Percentiles rank a stretch among this genome's conserved stretches.
Evolutionary conservation across 495 filamentous ascomycete genomes (phyloP).

Genomic region (Aspergillus nidulans): DNA sequence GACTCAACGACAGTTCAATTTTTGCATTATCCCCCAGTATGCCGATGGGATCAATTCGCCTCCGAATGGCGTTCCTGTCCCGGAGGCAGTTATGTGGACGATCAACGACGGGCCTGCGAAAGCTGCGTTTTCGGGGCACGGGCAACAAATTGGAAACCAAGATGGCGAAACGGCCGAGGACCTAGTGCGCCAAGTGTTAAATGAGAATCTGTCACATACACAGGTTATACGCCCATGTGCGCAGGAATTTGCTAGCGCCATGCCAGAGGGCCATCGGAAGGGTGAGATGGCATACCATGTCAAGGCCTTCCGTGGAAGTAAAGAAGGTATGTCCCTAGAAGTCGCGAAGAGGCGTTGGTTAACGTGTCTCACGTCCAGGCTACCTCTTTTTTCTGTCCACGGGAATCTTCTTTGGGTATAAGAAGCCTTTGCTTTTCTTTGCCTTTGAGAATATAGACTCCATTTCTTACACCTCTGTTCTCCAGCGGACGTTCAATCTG

Average conservation of each 20-base stretch:
- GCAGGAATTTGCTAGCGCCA: constrained; percentile 70
- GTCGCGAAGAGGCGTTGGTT: neutral
- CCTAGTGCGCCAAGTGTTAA: constrained; percentile 60
- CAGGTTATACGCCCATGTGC: constrained; percentile 65
- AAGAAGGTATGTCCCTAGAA: constrained; percentile 72
- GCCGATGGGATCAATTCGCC: constrained; percentile 51
- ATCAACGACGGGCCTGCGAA: constrained; percentile 70
- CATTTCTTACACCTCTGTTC: constrained; percentile 82
- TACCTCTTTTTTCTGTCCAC: constrained; percentile 84
- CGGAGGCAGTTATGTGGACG: constrained; percentile 82
- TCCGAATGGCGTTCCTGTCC: constrained; percentile 28
- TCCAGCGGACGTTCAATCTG: constrained; percentile 93
- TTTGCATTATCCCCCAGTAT: constrained; percentile 70
- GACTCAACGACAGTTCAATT: constrained; percentile 80
- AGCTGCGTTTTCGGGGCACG: constrained; percentile 35
- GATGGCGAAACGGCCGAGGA: constrained; percentile 58
- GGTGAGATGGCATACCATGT: constrained; percentile 88
- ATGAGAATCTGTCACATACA: constrained; percentile 52
- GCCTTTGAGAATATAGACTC: constrained; percentile 73
- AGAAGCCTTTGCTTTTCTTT: constrained; percentile 88
- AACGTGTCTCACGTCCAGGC: constrained; percentile 39
- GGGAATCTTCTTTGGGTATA: constrained; percentile 91
- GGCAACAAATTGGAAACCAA: constrained; percentile 37
- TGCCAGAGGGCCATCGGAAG: constrained; percentile 79
- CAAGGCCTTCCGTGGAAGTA: constrained; percentile 86